Evolutionary conservation across 305 asterid species (phyloP).

Genomic region (Euphrasia arctica): DNA sequence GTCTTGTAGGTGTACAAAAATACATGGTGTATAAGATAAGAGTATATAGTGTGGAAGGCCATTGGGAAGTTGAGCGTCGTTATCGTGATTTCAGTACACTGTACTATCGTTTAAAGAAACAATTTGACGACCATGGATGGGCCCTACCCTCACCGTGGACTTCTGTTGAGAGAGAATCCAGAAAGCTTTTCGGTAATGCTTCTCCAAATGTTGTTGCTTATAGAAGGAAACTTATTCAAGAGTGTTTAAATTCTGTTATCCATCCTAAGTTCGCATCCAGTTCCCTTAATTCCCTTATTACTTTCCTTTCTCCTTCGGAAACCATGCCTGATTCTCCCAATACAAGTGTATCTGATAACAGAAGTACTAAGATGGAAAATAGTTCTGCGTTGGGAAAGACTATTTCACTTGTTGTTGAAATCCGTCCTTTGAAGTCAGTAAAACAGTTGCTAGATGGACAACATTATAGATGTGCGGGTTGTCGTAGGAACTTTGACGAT

Average conservation of each 20-base stretch:
- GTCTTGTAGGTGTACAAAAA: constrained; percentile 81
- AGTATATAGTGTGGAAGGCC: constrained; percentile 59
- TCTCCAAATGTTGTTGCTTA: constrained; percentile 73
- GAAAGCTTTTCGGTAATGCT: constrained; percentile 78
- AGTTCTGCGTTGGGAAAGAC: constrained; percentile 59
- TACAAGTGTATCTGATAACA: constrained; percentile 29
- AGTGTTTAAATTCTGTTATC: constrained; percentile 76
- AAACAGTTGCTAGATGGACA: constrained; percentile 84
- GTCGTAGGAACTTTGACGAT: constrained; percentile 70
- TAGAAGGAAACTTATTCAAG: constrained; percentile 84
- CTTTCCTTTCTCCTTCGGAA: constrained; percentile 68
- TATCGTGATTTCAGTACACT: constrained; percentile 86
- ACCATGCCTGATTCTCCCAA: constrained; percentile 45
- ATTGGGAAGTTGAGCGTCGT: constrained; percentile 85
- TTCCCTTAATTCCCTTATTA: constrained; percentile 46
- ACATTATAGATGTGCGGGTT: constrained; percentile 82
- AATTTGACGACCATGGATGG: constrained; percentile 64
- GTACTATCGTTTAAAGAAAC: constrained; percentile 57
- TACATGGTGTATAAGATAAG: constrained; percentile 71
- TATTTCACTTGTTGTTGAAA: constrained; percentile 65
- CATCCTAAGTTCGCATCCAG: constrained; percentile 39
- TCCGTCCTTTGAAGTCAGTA: constrained; percentile 53
- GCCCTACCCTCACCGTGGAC: constrained; percentile 82
- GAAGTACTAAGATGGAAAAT: constrained; percentile 25
- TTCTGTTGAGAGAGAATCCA: constrained; percentile 72